Conservation (phyloP, 768 basidiomycete genomes). For the Leccinum ochraceum region DNA sequence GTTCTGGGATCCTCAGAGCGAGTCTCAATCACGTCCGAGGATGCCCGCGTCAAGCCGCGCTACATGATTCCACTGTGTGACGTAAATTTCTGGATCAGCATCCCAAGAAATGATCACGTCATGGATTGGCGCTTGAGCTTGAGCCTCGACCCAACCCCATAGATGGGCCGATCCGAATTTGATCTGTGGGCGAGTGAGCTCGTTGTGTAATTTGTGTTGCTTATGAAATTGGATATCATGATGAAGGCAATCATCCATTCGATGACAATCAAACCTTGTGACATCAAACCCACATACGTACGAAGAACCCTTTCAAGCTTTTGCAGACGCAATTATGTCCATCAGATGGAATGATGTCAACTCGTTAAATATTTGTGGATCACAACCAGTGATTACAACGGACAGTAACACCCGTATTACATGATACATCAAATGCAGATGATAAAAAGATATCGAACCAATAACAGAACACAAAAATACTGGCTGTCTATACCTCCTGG, state of each 20-base stretch:
- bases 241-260: too few relatives aligned
- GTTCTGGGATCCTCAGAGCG: too few relatives aligned
- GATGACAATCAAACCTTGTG: neutral
- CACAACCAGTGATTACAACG: conserved; percentile 17
- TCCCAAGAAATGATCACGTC: too few relatives aligned
- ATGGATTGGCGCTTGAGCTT: too few relatives aligned
- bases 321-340: too few relatives aligned
- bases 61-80: too few relatives aligned
- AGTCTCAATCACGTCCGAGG: too few relatives aligned
- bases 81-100: too few relatives aligned
- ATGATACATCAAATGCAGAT: conserved; percentile 30
- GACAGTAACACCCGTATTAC: conserved; percentile 20
- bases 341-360: neutral
- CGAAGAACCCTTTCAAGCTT: neutral
- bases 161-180: too few relatives aligned
- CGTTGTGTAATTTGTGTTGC: neutral
- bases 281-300: neutral
- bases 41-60: too few relatives aligned
- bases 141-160: too few relatives aligned
- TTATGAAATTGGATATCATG: neutral
- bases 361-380: conserved; percentile 12
- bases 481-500: conserved; percentile 30
- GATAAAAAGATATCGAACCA: conserved; percentile 30
- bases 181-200: too few relatives aligned
- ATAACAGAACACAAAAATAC: conserved; percentile 18